Evolutionary conservation across 164 flowering plant genomes (phyloP), one percentile per base, ranked within the genome.

Genomic region (Cinnamomum micranthum): DNA sequence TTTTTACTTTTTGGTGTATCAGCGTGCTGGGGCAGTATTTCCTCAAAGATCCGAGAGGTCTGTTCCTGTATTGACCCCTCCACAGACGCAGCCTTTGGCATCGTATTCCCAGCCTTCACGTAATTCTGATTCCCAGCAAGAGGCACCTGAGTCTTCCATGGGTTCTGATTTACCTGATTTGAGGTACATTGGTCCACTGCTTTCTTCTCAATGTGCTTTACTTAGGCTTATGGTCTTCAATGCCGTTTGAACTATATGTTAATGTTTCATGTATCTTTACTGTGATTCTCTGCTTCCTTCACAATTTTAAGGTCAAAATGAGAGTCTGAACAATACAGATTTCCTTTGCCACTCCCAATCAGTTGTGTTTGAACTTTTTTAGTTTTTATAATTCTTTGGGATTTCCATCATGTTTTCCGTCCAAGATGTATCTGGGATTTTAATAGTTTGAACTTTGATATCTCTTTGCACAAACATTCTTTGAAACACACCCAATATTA

Each of bases 11-110:
- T 51, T 59, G 68, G 33, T 74, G 25, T 79, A 73, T 74, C 91
- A 95, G 99, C 97, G 97, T 70, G 88, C 93, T 76, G 99, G 99
- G 70, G 99, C 94, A 79, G 97, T 91, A 28, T 94, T 96, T 82
- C 99, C 99, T 77, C 93, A 87, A 80, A 87, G 92, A 74, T 71
- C 94, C 70, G 98, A 93, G 79, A 83, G 86, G 71, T 76, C 91
- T 81, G 95, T 93, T 20, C 95, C 98, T 25, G 90, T 89, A 73
- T 92, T 96, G 71, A 86, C 95, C 67, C 96, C 95, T 70, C 93
- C 93, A 22, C 98, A 96, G 76, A 87, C 97, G 64, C 97, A 94
- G 19, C 97, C 98, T 47, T 76, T 90, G 80, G 6, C 93, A 73
- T 86, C 90, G 62, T 87, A 84, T 84, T 90, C 97, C 72, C 93